Base-by-base conservation (phyloP, 805 yeast genomes). In the Kodamaea neixiangensis region DNA sequence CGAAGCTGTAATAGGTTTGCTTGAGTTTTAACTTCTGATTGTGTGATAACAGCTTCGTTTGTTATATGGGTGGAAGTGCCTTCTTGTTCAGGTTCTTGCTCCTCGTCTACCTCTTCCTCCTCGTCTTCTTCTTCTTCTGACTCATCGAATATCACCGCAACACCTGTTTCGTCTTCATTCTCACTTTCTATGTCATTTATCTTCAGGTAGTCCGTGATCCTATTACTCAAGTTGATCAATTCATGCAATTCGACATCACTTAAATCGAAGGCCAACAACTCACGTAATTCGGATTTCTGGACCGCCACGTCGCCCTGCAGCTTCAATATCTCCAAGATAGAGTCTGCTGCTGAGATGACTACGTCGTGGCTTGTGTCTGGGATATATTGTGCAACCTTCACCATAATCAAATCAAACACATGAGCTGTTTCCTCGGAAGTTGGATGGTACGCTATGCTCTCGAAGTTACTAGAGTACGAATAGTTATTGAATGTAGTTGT, bases 331-430 rank as follows among this genome's bases (percentile, higher is more conserved):
- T 80, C 86, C 37, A 89, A 58, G 0, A 85, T 61, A 3, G 85
- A 71, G 62, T 88, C 94, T 1, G 89, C 81, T 3, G 91, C 88
- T 2, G 94, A 85, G 17, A 83, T 63, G 2, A 90, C 76, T 1
- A 83, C 80, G 40, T 83, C 88, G 50, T 87, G 90, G 7, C 92
- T 81, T n/a, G 88, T 80, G 63, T 91, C 97, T 45, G 74, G 75
- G 10, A 85, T 87, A 37, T 87, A 67, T 14, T 75, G 71, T 2
- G 69, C 64, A 3, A 87, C 80, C 82, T 88, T 82, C 0, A 79
- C 65, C 53, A 86, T 67, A n/a, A 90, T 72, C 40, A 73, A 63
- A 40, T 82, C 86, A 63, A 83, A 87, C 0, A 73, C 64, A 25
- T 70, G 73, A 1, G 74, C 65, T 13, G 82, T 84, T 15, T 76